These are phyloP conservation scores for Jamesozyma gamospora DNA, from an alignment of 805 yeast species.

Conservation along the genomic window DNA sequence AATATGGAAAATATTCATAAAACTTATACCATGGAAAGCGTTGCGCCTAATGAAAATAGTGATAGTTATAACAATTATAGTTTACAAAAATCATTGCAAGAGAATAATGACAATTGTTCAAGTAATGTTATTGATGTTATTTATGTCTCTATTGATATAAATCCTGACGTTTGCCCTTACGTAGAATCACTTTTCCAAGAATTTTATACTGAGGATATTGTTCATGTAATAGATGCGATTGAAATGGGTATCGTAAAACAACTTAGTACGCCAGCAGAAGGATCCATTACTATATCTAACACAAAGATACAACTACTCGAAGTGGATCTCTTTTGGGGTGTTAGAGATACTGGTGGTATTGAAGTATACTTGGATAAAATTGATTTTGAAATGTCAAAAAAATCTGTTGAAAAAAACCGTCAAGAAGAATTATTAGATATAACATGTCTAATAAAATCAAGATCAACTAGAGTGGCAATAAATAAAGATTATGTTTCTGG, in stretches of 20 bases:
- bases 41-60: too few relatives aligned
- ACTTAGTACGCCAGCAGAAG: constrained; percentile 29
- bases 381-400: constrained; percentile 17
- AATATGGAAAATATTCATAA: background rate
- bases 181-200: constrained; percentile 31
- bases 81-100: background rate
- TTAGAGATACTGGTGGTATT: constrained; percentile 10
- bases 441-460: constrained; percentile 10
- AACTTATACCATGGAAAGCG: background rate
- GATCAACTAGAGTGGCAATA: constrained; percentile 15
- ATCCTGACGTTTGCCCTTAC: constrained; percentile 29
- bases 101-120: constrained; percentile 1
- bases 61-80: background rate
- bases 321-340: constrained; percentile 18
- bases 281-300: constrained; percentile 8
- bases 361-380: constrained; percentile 15
- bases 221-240: constrained; percentile 49
- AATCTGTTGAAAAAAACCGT: constrained; percentile 11
- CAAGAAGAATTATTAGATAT: constrained; percentile 10
- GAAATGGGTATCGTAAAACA: constrained; percentile 49
- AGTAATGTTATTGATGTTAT: constrained; percentile 34
- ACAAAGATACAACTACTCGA: constrained; percentile 12
- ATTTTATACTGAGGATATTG: constrained; percentile 33
- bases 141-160: constrained; percentile 34
- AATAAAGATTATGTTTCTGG: constrained; percentile 5